A percentile compares a stretch with the other conserved stretches of the same genome.
These are phyloP conservation scores for Pelargonium nanum DNA, from an alignment of 345 rosid species.

Conservation along the genomic window DNA sequence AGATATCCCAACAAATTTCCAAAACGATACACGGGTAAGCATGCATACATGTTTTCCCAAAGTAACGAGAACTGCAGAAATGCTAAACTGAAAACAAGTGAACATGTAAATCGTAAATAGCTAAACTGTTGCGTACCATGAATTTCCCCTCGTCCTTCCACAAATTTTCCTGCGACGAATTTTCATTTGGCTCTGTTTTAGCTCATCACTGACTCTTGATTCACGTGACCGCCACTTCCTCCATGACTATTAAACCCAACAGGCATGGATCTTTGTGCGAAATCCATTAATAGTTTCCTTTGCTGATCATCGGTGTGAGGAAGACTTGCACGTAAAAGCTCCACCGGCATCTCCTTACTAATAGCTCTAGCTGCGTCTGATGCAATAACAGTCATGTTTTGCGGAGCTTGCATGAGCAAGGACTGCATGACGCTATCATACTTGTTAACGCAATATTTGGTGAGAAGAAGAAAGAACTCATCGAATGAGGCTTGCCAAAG, in stretches of 20 bases:
- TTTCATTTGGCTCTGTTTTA: background rate
- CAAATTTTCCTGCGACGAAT: too few species aligned
- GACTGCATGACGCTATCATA: slow-evolving; percentile 30
- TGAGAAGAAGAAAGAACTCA: slow-evolving; percentile 24
- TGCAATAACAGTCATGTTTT: background rate
- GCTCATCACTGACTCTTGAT: background rate
- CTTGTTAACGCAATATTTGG: slow-evolving; percentile 23
- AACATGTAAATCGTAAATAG: too few species aligned
- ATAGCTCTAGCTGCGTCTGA: slow-evolving; percentile 27
- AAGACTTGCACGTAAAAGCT: slow-evolving; percentile 24
- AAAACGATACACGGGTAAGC: too few species aligned
- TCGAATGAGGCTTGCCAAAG: slow-evolving; percentile 33
- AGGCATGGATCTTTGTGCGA: slow-evolving; percentile 22
- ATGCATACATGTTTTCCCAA: too few species aligned
- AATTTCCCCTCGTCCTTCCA: too few species aligned
- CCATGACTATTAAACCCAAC: slow-evolving; percentile 3
- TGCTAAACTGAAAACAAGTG: too few species aligned
- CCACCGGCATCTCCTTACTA: slow-evolving; percentile 27
- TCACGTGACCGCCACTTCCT: background rate
- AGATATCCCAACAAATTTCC: too few species aligned
- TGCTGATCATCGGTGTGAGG: slow-evolving; percentile 25
- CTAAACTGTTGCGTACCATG: too few species aligned
- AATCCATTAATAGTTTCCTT: slow-evolving; percentile 23
- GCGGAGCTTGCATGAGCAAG: background rate
- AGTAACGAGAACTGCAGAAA: too few species aligned